Evolutionary conservation across 257 asterid species (phyloP), one percentile per base, ranked within the genome.

Genomic region (Haberlea rhodopensis): DNA sequence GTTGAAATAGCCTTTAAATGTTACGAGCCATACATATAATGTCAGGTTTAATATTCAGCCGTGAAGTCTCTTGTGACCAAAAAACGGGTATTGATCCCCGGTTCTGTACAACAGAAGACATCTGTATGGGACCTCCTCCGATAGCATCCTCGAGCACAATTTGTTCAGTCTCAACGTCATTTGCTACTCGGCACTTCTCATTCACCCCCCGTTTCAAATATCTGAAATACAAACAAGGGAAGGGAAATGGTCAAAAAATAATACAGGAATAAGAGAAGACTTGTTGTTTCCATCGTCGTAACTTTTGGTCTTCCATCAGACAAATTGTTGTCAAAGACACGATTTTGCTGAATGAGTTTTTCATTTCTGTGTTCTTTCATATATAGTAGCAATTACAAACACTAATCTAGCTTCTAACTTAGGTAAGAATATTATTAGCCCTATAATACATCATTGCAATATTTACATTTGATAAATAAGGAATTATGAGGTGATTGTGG

Each of bases 141-240:
- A 70, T 71, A 66, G 78, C 80, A 75, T 82, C 84, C 80, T 90
- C 94, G 53, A 76, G 75, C 78, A 94, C 89, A 75, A 94, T 90
- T 73, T 94, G 99, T 70, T 94, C 99, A 3, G 97, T 90, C 83
- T 94, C 99, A 31, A 94, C 99, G 46, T 94, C 99, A 77, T 90
- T 90, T 40, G 99, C 99, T 58, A 90, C 99, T 29, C 91, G 90
- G 3, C 99, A 97, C 85, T 87, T 86, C 74, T 85, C 90, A 68
- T 94, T 90, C 37, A 94, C 97, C 45, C 99, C 99, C 32, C 99
- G 84, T 79, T 83, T 94, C 55, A 94, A 71, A 71, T 82, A 94
- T 71, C 99, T 94, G 74, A 26, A 61, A 53, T 52, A 55, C 63
- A 68, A 65, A 67, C 60, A 65, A 31, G 11, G 57, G 71, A 60